phyloP scores from a whole-genome alignment of 495 filamentous ascomycete species.

The Acidomyces sp. region DNA sequence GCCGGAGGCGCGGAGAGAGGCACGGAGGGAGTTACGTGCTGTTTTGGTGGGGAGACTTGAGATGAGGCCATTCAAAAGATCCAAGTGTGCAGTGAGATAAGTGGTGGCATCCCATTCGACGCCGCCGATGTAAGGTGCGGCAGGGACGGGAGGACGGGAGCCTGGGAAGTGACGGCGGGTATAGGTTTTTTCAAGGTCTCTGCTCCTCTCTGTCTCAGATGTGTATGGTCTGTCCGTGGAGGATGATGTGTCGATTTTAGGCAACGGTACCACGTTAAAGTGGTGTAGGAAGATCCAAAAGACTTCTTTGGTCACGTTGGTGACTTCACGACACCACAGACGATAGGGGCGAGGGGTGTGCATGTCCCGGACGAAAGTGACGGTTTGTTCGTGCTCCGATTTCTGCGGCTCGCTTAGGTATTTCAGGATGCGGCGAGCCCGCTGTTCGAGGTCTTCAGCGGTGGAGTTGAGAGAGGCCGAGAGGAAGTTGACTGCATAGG shows the following conservation, averaged over 20 bases:
- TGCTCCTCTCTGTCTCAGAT: conserved; percentile 9
- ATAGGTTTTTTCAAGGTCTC: conserved; percentile 35
- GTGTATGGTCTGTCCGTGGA: not conserved
- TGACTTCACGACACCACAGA: conserved; percentile 85
- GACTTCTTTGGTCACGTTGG: conserved; percentile 89
- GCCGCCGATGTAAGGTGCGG: conserved; percentile 91
- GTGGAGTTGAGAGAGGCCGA: conserved; percentile 35
- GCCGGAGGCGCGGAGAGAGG: conserved; percentile 65
- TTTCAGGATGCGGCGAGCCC: conserved; percentile 55
- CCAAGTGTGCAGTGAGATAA: conserved; percentile 82
- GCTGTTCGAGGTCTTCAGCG: conserved; percentile 34
- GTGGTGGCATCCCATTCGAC: conserved; percentile 99
- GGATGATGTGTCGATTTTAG: conserved; percentile 6
- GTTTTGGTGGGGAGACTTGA: conserved; percentile 61
- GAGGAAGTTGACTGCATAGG: conserved; percentile 52
- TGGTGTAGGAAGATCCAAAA: conserved; percentile 99
- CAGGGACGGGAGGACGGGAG: conserved; percentile 80
- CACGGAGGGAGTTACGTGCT: conserved; percentile 67
- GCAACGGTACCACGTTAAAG: conserved; percentile 67
- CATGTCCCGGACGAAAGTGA: conserved; percentile 81
- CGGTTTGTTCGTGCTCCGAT: conserved; percentile 56
- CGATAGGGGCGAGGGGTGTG: conserved; percentile 76
- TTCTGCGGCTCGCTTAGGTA: conserved; percentile 75
- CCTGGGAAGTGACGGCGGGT: conserved; percentile 65
- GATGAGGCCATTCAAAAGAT: conserved; percentile 81